Evolutionary conservation across 2,329 filamentous ascomycete genomes (phyloP).

Genomic region (Intubia oerlemansii): DNA sequence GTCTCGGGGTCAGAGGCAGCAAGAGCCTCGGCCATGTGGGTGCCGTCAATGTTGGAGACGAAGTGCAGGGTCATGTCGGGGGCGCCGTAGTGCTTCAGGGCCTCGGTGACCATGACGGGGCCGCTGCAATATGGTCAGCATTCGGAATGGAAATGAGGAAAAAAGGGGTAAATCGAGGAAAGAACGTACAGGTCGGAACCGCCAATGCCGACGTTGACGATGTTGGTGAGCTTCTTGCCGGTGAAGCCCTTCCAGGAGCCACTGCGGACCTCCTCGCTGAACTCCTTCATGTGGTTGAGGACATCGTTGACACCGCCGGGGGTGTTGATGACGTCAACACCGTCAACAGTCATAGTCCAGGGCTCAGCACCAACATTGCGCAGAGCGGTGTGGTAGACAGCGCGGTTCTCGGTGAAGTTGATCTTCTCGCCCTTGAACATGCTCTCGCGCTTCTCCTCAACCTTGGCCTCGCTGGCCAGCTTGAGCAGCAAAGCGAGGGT

Average conservation of each 20-base stretch:
- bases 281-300: constrained; percentile 94
- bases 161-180: background rate
- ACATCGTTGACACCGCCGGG: constrained; percentile 79
- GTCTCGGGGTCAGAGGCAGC: constrained; percentile 82
- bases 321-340: constrained; percentile 76
- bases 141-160: background rate
- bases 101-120: constrained; percentile 97
- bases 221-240: constrained; percentile 90
- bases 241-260: constrained; percentile 95
- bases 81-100: constrained; percentile 83
- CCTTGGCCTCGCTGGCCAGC: constrained; percentile 73
- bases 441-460: constrained; percentile 85
- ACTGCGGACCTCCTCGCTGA: constrained; percentile 82
- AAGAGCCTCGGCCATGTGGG: constrained; percentile 88
- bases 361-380: constrained; percentile 56
- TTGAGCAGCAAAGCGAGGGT: constrained; percentile 71
- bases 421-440: constrained; percentile 98
- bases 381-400: constrained; percentile 87
- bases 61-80: constrained; percentile 82
- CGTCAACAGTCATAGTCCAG: constrained; percentile 67
- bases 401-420: constrained; percentile 95
- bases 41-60: constrained; percentile 98
- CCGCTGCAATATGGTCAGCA: constrained; percentile 30
- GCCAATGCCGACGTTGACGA: constrained; percentile 95
- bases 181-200: constrained; percentile 80